Base-by-base conservation (phyloP, 352 stramenopile species). In the Blastocystis hominis region DNA sequence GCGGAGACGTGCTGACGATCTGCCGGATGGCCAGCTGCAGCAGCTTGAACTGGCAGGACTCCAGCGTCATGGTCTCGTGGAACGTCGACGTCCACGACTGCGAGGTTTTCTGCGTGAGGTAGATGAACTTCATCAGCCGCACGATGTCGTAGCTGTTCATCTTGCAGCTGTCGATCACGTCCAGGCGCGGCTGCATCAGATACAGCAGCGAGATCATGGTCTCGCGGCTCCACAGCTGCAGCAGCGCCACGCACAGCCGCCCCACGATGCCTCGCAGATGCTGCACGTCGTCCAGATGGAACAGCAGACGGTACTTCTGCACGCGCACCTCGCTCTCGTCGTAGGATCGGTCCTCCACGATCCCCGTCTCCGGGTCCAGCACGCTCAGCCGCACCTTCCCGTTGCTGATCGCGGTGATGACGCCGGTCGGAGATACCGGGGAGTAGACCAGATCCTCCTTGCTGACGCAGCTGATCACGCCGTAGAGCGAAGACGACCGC, bases 241-340 rank as follows among this genome's bases (percentile, higher is more conserved):
- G 46, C 54, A 84, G 72, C 9, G 2, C n/a, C 72, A 53, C 56
- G 20, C 47, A 40, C 47, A 84, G 44, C n/a, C 53, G 53, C 3
- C 72, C 72, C 72, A 84, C 72, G 44, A 69, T 84, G 36, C 72
- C 72, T 63, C 72, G 72, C 38, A 68, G 55, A 38, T 84, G 72
- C n/a, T 68, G 17, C 20, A 68, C 47, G 38, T 84, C 72, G 40
- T 84, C 72, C 50, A 84, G 44, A 46, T 84, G 72, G 72, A 84
- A 84, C 15, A 84, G 46, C 3, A 84, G 50, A 2, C 72, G 54
- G 10, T 56, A 84, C 56, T 84, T 84, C 72, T 84, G 72, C 30
- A 84, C 72, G 15, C 47, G 30, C 46, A 84, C 72, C 30, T 84
- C 10, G 20, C 7, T 44, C 55, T 84, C 72, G 40, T 64, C 30